phyloP scores from a whole-genome alignment of 163 green algal species.

The Volvox carteri region DNA sequence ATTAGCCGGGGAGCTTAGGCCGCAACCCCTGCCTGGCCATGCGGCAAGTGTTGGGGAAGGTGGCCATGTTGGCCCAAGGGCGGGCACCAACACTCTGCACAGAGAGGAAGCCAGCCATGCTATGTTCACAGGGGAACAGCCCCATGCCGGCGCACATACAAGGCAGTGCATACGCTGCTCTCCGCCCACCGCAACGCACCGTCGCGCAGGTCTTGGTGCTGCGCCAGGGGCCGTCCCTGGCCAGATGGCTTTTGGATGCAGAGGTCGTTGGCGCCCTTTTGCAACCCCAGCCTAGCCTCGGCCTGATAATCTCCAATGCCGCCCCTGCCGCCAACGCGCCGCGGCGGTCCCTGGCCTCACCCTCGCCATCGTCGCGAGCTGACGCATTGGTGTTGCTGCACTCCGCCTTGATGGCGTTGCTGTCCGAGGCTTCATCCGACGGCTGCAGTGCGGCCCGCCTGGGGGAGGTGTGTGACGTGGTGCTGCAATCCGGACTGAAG shows the following conservation, averaged over 20 bases:
- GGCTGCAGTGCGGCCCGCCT: not conserved
- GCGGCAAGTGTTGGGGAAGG: too few species aligned
- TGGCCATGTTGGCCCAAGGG: too few species aligned
- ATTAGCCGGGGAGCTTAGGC: too few species aligned
- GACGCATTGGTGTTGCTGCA: conserved; percentile 18
- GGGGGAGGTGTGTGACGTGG: not conserved
- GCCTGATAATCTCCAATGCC: not conserved
- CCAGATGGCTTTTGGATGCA: not conserved
- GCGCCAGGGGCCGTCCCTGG: not conserved
- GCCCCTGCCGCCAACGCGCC: not conserved
- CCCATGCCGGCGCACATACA: too few species aligned
- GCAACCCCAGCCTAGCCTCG: not conserved
- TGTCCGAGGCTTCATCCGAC: not conserved
- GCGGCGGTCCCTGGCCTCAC: not conserved
- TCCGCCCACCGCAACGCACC: too few species aligned
- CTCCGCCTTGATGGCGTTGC: not conserved
- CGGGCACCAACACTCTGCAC: too few species aligned
- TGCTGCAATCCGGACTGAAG: not conserved
- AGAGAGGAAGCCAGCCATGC: too few species aligned
- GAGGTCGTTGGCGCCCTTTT: not conserved
- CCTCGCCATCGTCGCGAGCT: not conserved
- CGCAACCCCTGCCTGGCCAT: too few species aligned
- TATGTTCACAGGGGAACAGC: too few species aligned
- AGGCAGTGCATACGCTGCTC: too few species aligned
- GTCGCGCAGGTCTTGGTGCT: conserved; percentile 3